Evolutionary conservation across 2,329 filamentous ascomycete species (phyloP).

Genomic region (Aspergillus awamori): DNA sequence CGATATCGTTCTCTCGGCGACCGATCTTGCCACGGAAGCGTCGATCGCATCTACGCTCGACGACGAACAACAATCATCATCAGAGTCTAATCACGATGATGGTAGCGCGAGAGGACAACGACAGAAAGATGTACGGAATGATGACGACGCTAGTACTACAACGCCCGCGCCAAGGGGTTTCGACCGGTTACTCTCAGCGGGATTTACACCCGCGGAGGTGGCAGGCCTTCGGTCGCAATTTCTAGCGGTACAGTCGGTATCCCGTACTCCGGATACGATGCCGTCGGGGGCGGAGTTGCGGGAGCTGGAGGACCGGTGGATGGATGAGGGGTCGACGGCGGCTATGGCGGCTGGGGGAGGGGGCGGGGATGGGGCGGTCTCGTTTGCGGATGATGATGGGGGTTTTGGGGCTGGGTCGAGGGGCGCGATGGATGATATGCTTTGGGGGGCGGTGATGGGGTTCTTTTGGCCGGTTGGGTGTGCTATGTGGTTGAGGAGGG

Average conservation of each 20-base stretch:
- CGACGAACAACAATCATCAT: conserved; percentile 18
- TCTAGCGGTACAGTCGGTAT: conserved; percentile 76
- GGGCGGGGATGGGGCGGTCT: conserved; percentile 32
- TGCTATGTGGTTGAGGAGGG: conserved; percentile 79
- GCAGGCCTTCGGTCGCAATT: conserved; percentile 86
- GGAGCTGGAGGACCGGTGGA: conserved; percentile 84
- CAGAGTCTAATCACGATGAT: background rate
- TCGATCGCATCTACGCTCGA: conserved; percentile 34
- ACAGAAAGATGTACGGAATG: conserved; percentile 16
- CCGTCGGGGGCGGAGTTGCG: conserved; percentile 76
- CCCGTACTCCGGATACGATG: conserved; percentile 86
- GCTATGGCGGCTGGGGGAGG: conserved; percentile 43
- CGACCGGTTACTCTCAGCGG: conserved; percentile 77
- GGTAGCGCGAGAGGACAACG: conserved; percentile 17
- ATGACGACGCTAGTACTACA: conserved; percentile 42
- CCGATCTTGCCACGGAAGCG: conserved; percentile 72
- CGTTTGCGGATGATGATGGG: conserved; percentile 41
- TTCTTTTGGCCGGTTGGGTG: conserved; percentile 95
- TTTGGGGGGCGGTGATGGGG: conserved; percentile 85
- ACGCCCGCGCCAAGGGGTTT: conserved; percentile 74
- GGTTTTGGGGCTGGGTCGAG: conserved; percentile 44
- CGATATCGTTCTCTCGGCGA: conserved; percentile 66
- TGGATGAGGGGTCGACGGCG: conserved; percentile 64
- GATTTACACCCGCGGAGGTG: conserved; percentile 82
- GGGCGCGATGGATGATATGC: conserved; percentile 77